A percentile compares a stretch with the other conserved stretches of the same genome.
phyloP scores from a whole-genome alignment of 352 stramenopile genomes.

The Phytopythium aichiense region DNA sequence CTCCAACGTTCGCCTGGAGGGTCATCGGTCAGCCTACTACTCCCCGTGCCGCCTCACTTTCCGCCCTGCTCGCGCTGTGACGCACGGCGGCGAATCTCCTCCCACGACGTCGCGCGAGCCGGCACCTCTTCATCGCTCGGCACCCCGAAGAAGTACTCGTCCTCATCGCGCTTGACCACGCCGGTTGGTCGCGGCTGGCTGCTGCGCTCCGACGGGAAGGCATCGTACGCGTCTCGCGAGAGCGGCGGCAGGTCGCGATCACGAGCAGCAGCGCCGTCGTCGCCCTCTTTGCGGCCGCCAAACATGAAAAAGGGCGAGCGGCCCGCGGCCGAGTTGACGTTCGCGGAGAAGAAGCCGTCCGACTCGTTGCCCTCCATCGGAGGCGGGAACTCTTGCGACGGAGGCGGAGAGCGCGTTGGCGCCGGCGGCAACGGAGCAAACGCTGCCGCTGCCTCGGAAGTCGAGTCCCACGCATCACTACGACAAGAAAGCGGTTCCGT shows the following conservation, averaged over 20 bases:
- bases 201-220: constrained; percentile 11
- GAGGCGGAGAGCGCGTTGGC: neutral
- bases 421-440: constrained; percentile 12
- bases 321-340: constrained; percentile 15
- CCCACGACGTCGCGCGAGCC: constrained; percentile 60
- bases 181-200: constrained; percentile 1
- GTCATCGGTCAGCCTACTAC: neutral
- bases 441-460: constrained; percentile 5
- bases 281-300: neutral
- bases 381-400: constrained; percentile 1
- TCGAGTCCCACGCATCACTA: constrained; percentile 53
- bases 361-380: constrained; percentile 11
- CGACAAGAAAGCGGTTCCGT: neutral
- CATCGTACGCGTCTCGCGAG: constrained; percentile 37
- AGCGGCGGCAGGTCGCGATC: constrained; percentile 22
- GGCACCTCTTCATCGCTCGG: constrained; percentile 18
- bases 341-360: constrained; percentile 13
- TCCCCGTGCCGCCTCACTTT: constrained; percentile 29
- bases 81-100: constrained; percentile 67
- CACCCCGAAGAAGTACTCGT: constrained; percentile 46
- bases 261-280: neutral
- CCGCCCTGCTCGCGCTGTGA: constrained; percentile 19
- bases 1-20: neutral
- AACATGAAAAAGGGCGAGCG: constrained; percentile 51
- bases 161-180: constrained; percentile 32